These are phyloP conservation scores for Metschnikowia henanensis DNA, from an alignment of 805 yeast genomes.

Conservation along the genomic window DNA sequence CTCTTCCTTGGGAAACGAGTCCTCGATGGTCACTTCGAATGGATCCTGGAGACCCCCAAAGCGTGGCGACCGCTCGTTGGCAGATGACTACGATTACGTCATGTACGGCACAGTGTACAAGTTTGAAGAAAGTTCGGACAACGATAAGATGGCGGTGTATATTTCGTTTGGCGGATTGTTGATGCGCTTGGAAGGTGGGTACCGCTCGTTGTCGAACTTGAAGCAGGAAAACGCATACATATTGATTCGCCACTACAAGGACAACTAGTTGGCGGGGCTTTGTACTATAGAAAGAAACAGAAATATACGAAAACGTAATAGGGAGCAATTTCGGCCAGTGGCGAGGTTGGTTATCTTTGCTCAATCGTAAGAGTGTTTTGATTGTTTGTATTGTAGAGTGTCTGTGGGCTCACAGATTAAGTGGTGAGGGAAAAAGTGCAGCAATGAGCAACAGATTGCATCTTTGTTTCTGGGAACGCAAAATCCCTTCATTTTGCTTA, in stretches of 20 bases:
- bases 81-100: slow-evolving; percentile 97
- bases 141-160: slow-evolving; percentile 79
- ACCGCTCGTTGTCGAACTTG: slow-evolving; percentile 81
- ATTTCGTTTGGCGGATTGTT: slow-evolving; percentile 95
- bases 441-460: no score
- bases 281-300: slow-evolving; percentile 13
- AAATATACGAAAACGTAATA: slow-evolving; percentile 1
- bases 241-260: slow-evolving; percentile 72
- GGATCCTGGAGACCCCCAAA: slow-evolving; percentile 85
- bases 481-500: no score
- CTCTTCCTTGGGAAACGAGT: slow-evolving; percentile 59
- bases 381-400: no score
- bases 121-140: slow-evolving; percentile 77
- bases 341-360: no score
- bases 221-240: slow-evolving; percentile 94
- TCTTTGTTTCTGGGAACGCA: no score
- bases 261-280: slow-evolving; percentile 19
- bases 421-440: no score
- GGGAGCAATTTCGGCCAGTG: no score
- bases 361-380: no score
- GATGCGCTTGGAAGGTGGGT: slow-evolving; percentile 92
- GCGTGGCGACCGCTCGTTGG: slow-evolving; percentile 79
- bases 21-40: slow-evolving; percentile 45
- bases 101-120: slow-evolving; percentile 98
- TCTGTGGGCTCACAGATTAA: no score